A percentile compares a stretch with the other conserved stretches of the same genome.
phyloP scores from a whole-genome alignment of 805 yeast species.

The Lachancea sp. region DNA sequence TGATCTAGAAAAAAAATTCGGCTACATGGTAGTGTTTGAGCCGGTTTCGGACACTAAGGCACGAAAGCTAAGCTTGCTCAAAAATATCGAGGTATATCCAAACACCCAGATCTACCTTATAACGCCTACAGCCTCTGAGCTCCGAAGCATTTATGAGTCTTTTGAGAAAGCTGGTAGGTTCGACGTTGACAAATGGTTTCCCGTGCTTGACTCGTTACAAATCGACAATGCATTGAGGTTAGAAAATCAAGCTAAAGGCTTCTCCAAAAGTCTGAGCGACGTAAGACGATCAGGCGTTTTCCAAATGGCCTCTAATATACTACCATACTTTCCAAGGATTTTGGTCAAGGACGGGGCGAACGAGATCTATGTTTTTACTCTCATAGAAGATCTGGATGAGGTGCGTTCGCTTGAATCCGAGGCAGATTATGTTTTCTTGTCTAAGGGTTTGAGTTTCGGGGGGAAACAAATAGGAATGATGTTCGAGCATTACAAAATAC shows the following conservation, averaged over 20 bases:
- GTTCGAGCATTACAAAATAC: constrained; percentile 54
- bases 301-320: constrained; percentile 63
- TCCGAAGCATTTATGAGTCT: constrained; percentile 46
- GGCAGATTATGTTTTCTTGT: constrained; percentile 10
- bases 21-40: constrained; percentile 47
- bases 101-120: constrained; percentile 38
- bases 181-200: constrained; percentile 69
- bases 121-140: constrained; percentile 68
- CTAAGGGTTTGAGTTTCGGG: constrained; percentile 3
- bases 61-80: constrained; percentile 36
- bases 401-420: constrained; percentile 10
- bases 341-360: constrained; percentile 59
- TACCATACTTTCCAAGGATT: constrained; percentile 66
- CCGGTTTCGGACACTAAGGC: constrained; percentile 75
- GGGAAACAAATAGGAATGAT: constrained; percentile 43
- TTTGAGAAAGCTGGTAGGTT: constrained; percentile 40
- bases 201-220: constrained; percentile 52
- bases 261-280: constrained; percentile 15
- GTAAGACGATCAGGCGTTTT: constrained; percentile 41
- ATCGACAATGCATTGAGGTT: constrained; percentile 28
- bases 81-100: constrained; percentile 43
- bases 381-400: constrained; percentile 16
- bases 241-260: not conserved
- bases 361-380: constrained; percentile 48
- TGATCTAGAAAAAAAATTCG: constrained; percentile 17